Percentiles rank a stretch among this genome's conserved stretches.
phyloP scores from a whole-genome alignment of 139 green algal genomes.

The Tetraselmis striata region DNA sequence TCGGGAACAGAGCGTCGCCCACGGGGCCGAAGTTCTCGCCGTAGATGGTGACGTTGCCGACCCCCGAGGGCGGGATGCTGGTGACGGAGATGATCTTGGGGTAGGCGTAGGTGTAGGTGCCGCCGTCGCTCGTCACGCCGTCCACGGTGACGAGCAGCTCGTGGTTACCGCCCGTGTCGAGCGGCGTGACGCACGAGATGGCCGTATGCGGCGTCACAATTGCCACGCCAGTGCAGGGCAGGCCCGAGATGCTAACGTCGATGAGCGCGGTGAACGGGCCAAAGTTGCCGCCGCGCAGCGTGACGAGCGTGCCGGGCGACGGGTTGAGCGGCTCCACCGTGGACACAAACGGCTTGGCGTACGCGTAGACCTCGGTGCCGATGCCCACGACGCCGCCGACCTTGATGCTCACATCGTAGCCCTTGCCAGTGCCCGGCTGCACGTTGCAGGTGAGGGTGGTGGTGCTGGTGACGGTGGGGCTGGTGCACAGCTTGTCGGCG shows the following conservation, averaged over 20 bases:
- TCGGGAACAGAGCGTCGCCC: neutral
- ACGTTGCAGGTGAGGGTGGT: slow-evolving; percentile 3
- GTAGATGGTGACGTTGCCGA: slow-evolving; percentile 10
- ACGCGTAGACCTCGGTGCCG: neutral
- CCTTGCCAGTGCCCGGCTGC: neutral
- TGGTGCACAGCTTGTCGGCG: slow-evolving; percentile 2
- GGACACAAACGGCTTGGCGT: neutral
- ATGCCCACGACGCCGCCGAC: slow-evolving; percentile 9
- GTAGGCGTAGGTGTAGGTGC: slow-evolving; percentile 1
- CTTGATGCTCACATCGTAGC: slow-evolving; percentile 13
- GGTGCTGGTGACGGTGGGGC: slow-evolving; percentile 5
- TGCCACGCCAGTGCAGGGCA: slow-evolving; percentile 1
- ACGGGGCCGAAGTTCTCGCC: slow-evolving; percentile 12
- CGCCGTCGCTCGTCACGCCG: slow-evolving; percentile 1
- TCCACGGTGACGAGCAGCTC: slow-evolving; percentile 9
- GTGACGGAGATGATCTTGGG: slow-evolving; percentile 9
- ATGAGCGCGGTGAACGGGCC: neutral
- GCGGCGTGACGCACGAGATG: slow-evolving; percentile 7
- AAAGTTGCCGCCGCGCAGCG: neutral
- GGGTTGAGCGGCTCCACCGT: neutral
- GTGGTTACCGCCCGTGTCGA: slow-evolving; percentile 4
- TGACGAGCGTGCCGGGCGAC: neutral
- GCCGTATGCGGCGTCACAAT: slow-evolving; percentile 9
- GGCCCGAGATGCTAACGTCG: neutral
- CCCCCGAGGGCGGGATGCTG: slow-evolving; percentile 2